Percentiles rank a stretch among this genome's conserved stretches.
Conservation (phyloP, 306 rosid species). For the Cajanus cajan region DNA sequence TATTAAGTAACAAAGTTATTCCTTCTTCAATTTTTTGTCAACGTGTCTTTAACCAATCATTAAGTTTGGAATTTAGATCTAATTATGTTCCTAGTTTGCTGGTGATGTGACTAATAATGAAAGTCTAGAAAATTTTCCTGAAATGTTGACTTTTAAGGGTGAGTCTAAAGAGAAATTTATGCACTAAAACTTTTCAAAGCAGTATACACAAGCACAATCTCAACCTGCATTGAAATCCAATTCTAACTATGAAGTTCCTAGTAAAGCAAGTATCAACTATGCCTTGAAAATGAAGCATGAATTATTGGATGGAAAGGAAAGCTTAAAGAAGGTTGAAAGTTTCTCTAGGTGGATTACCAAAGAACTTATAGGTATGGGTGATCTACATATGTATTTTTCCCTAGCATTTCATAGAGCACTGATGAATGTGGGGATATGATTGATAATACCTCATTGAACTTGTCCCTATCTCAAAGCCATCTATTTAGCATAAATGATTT, state of each 20-base stretch:
- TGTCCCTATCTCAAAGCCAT: conserved; percentile 82
- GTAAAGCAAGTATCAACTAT: conserved; percentile 50
- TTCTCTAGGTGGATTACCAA: conserved; percentile 79
- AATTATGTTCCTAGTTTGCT: conserved; percentile 26
- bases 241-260: conserved; percentile 39
- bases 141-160: conserved; percentile 31
- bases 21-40: too few relatives aligned
- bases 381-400: conserved; percentile 71
- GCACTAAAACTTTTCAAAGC: conserved; percentile 39
- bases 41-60: conserved; percentile 47
- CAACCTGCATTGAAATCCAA: conserved; percentile 33
- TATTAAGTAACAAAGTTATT: too few relatives aligned
- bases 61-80: conserved; percentile 46
- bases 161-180: conserved; percentile 40
- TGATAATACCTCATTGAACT: conserved; percentile 72
- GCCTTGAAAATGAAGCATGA: conserved; percentile 49
- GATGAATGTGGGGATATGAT: conserved; percentile 61
- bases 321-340: conserved; percentile 85
- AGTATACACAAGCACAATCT: conserved; percentile 44
- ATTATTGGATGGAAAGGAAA: conserved; percentile 58
- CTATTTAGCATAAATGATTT: conserved; percentile 68
- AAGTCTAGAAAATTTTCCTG: conserved; percentile 35
- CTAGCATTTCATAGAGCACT: conserved; percentile 74
- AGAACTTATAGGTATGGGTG: conserved; percentile 76
- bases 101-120: conserved; percentile 28